phyloP scores from a whole-genome alignment of 140 eudicot species.

The Eryngium alpinum region DNA sequence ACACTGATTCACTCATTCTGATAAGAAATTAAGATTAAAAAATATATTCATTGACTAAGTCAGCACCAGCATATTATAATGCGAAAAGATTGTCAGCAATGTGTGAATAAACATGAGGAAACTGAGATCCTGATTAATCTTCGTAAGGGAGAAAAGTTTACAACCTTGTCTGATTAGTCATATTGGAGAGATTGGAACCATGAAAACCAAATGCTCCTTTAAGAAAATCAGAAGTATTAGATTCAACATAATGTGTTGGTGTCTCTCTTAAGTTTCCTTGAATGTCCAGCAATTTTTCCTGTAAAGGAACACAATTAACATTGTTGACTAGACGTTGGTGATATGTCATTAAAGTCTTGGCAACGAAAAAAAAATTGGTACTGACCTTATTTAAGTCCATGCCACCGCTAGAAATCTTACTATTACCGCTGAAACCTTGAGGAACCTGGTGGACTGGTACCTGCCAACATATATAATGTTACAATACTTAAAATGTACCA shows the following conservation, averaged over 20 bases:
- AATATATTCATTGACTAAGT: too few relatives aligned
- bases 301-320: constrained; percentile 17
- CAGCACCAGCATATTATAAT: neutral
- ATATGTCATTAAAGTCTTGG: neutral
- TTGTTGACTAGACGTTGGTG: neutral
- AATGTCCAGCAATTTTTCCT: constrained; percentile 29
- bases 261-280: constrained; percentile 26
- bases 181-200: constrained; percentile 19
- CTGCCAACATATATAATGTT: neutral
- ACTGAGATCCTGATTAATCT: too few relatives aligned
- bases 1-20: neutral
- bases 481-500: neutral
- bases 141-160: neutral
- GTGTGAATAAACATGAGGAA: neutral
- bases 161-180: constrained; percentile 43
- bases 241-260: constrained; percentile 21
- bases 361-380: neutral
- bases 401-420: constrained; percentile 2
- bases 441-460: constrained; percentile 2
- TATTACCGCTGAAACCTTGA: neutral
- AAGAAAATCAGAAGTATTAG: constrained; percentile 24
- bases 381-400: constrained; percentile 14
- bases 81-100: constrained; percentile 1
- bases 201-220: constrained; percentile 32
- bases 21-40: too few relatives aligned